Evolutionary conservation across 2,329 filamentous ascomycete genomes (phyloP).

Genomic region (Sporothrix variecibatus): DNA sequence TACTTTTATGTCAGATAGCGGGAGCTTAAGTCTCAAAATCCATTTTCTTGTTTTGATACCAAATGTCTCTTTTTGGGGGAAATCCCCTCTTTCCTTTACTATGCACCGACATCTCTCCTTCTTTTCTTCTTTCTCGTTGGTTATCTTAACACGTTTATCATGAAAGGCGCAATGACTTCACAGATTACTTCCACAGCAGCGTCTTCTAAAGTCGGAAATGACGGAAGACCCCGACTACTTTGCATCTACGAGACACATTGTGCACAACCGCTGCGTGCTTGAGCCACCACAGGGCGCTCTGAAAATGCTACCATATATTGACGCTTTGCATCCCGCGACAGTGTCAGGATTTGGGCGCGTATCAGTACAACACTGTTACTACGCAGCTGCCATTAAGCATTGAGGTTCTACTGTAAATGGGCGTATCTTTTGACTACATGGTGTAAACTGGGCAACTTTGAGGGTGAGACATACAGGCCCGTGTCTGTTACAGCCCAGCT

Average conservation of each 20-base stretch:
- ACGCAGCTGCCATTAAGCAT: conserved; percentile 28
- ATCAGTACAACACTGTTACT: neutral
- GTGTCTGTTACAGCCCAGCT: conserved; percentile 23
- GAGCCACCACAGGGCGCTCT: neutral
- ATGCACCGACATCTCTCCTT: too few species aligned
- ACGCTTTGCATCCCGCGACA: neutral
- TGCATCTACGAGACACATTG: neutral
- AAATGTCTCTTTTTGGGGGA: too few species aligned
- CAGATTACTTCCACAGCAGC: neutral
- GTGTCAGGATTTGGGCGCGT: neutral
- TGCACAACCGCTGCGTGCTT: neutral
- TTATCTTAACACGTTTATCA: too few species aligned
- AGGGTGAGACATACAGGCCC: conserved; percentile 35
- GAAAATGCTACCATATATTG: neutral
- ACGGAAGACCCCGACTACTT: neutral
- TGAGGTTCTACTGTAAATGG: conserved; percentile 33
- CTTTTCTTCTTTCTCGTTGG: too few species aligned
- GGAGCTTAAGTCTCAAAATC: too few species aligned
- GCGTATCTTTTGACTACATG: conserved; percentile 32
- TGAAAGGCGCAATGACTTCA: neutral
- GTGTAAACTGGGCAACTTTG: conserved; percentile 39
- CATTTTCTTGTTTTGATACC: too few species aligned
- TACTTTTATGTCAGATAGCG: too few species aligned
- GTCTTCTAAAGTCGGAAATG: too few species aligned
- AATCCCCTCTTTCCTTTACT: too few species aligned